Conservation (phyloP, 805 yeast genomes). For the Schwanniomyces sp. region DNA sequence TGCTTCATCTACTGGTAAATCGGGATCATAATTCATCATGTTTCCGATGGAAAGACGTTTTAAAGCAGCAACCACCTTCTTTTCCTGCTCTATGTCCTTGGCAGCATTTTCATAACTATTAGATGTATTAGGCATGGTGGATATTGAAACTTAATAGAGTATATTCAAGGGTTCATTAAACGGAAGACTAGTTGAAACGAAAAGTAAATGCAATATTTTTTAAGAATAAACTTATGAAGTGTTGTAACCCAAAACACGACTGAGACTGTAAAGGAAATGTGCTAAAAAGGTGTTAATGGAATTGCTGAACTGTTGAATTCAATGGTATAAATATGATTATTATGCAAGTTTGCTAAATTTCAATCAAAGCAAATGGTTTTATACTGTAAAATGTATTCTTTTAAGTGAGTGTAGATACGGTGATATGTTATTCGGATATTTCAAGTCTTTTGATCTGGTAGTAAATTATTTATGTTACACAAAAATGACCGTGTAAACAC, state of each 20-base stretch:
- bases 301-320: background rate
- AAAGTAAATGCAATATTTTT: background rate
- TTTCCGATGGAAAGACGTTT: constrained; percentile 74
- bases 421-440: background rate
- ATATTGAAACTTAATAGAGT: background rate
- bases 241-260: background rate
- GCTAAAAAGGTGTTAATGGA: background rate
- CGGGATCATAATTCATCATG: constrained; percentile 65
- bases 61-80: constrained; percentile 69
- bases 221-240: background rate
- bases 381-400: background rate
- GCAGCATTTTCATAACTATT: constrained; percentile 54
- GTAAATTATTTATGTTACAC: background rate
- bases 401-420: background rate
- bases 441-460: background rate
- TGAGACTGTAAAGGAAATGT: background rate
- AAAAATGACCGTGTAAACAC: background rate
- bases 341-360: background rate
- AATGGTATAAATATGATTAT: background rate
- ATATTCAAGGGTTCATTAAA: background rate
- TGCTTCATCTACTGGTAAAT: constrained; percentile 50
- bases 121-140: constrained; percentile 1
- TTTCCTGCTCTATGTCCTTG: constrained; percentile 72
- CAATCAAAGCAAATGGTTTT: background rate
- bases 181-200: background rate